Base-by-base conservation (phyloP, 345 rosid genomes). In the Rhodamnia argentea region DNA sequence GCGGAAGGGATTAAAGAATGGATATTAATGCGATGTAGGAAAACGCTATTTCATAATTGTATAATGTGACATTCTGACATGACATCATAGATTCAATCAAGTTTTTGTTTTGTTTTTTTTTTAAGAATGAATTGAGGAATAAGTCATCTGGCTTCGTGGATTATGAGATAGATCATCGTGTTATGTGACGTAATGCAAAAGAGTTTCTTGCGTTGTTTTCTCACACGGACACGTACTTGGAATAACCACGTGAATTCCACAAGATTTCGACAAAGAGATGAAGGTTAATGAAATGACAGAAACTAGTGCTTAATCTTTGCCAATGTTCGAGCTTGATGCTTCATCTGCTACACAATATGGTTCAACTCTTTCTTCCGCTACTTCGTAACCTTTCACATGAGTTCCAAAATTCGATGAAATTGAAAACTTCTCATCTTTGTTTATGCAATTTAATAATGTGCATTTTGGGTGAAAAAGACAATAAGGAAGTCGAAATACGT, bases 41-140 rank as follows among this genome's bases (percentile, higher is more conserved):
- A 32, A 70, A 32, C 24, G 0, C 78, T 32, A 32, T 32, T 23
- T 1, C 47, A 18, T 9, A 70, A 11, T 32, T 70, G 44, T 18
- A 40, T 70, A 12, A 70, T 0, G 20, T 70, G 2, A 18, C 24
- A 37, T 9, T 6, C 13, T 18, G 24, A 18, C 24, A 0, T 0
- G 78, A 70, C 47, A 70, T 37, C 37, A 4, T 18, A 70, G 13
- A 70, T 18, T 70, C 22, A 32, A 70, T 70, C 44, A 18, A 70
- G 13, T 70, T 70, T 32, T 20, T 6, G 40, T 37, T 37, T 37
- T 37, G 40, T 37, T 15, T 64, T 13, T 15, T 62, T 29, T 62
- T 37, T 18, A 23, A 20, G 13, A 13, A 70, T 70, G 81, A 70
- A 70, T 37, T 3, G 7, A 70, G 18, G 78, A 16, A 70, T 26